Conservation (phyloP, 1,284 basidiomycete species). For the Acaromyces ingoldii region DNA sequence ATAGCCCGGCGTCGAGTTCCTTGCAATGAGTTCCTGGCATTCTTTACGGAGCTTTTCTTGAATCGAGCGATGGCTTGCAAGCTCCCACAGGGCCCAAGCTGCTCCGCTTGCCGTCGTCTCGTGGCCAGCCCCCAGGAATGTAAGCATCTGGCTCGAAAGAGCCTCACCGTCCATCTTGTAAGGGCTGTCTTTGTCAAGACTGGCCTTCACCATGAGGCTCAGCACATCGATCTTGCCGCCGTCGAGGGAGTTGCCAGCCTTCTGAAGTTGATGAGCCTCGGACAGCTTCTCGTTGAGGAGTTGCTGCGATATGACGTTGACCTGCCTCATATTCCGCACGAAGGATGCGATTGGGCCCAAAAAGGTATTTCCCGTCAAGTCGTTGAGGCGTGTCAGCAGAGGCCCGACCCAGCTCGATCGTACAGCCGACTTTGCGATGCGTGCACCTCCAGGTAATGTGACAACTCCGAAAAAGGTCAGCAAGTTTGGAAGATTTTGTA, state of each 20-base stretch:
- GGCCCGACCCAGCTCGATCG: slow-evolving; percentile 10
- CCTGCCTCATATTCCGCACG: slow-evolving; percentile 21
- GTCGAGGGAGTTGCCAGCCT: slow-evolving; percentile 13
- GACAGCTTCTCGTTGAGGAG: slow-evolving; percentile 32
- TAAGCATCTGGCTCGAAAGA: slow-evolving; percentile 31
- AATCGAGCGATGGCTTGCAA: slow-evolving; percentile 58
- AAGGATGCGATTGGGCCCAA: slow-evolving; percentile 13
- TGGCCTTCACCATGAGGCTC: slow-evolving; percentile 7
- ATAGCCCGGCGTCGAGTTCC: slow-evolving; percentile 44
- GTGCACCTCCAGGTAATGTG: slow-evolving; percentile 29
- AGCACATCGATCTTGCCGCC: slow-evolving; percentile 19
- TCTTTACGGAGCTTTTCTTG: slow-evolving; percentile 63
- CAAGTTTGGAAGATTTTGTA: slow-evolving; percentile 36
- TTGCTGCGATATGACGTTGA: slow-evolving; percentile 29
- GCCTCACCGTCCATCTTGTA: slow-evolving; percentile 33
- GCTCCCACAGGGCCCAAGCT: slow-evolving; percentile 68
- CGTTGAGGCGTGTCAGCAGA: slow-evolving; percentile 1
- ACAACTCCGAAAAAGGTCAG: slow-evolving; percentile 35
- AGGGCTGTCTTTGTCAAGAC: slow-evolving; percentile 14
- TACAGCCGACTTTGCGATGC: slow-evolving; percentile 16
- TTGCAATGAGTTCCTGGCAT: slow-evolving; percentile 48
- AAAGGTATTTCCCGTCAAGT: background rate
- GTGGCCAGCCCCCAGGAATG: slow-evolving; percentile 40
- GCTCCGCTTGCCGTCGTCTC: slow-evolving; percentile 63
- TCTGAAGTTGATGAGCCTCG: slow-evolving; percentile 18